Conservation (phyloP, 352 stramenopile genomes). For the Pythium vanterpoolii region DNA sequence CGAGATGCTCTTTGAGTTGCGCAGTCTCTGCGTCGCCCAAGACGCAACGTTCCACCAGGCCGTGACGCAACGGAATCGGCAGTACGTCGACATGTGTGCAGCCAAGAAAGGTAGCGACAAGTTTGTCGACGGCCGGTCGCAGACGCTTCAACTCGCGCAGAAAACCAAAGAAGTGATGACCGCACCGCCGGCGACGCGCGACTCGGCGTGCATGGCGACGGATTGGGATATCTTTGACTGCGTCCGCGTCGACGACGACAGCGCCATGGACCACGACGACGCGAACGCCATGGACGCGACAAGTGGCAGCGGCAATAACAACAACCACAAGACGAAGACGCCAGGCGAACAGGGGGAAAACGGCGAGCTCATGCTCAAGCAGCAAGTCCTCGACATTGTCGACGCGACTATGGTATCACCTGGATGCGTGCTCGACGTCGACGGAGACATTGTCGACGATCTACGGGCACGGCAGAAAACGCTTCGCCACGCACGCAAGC, state of each 20-base stretch:
- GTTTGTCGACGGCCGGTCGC: constrained; percentile 55
- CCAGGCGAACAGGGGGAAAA: constrained; percentile 23
- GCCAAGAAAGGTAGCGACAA: constrained; percentile 80
- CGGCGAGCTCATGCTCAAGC: constrained; percentile 56
- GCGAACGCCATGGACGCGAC: constrained; percentile 7
- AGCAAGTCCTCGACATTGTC: constrained; percentile 80
- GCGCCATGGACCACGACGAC: constrained; percentile 35
- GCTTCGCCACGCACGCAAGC: constrained; percentile 21
- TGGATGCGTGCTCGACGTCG: constrained; percentile 74
- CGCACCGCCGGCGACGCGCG: constrained; percentile 63
- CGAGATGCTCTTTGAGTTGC: constrained; percentile 58
- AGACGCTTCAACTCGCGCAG: constrained; percentile 73
- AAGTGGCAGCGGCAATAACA: background rate
- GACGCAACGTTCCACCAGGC: constrained; percentile 45
- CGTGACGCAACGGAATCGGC: constrained; percentile 52
- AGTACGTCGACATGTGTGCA: constrained; percentile 59
- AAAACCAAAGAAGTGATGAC: constrained; percentile 86
- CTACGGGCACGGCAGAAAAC: constrained; percentile 50
- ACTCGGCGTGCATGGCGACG: constrained; percentile 68
- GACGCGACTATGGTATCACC: constrained; percentile 67
- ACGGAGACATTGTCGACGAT: constrained; percentile 77
- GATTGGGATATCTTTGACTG: constrained; percentile 89
- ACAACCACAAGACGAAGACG: background rate
- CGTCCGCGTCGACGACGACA: constrained; percentile 36
- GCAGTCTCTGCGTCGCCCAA: constrained; percentile 61